phyloP scores from a whole-genome alignment of 129 eudicot species.

The Pulicaria dysenterica region DNA sequence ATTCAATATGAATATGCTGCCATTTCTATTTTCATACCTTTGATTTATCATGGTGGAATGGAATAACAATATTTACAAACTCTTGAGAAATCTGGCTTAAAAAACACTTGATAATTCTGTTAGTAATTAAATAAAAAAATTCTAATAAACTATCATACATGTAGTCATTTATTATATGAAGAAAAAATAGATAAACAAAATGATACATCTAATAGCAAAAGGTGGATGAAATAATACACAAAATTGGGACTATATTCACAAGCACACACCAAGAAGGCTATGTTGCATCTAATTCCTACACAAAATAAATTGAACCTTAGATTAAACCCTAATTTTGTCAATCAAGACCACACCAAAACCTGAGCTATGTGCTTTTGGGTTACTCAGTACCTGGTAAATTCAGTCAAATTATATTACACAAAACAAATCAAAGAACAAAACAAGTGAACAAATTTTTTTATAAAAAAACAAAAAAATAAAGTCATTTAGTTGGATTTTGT shows the following conservation, averaged over 20 bases:
- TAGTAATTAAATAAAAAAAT: neutral
- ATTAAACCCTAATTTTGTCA: conserved; percentile 28
- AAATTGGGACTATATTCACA: conserved; percentile 30
- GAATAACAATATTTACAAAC: no score
- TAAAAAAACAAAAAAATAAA: neutral
- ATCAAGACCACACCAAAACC: conserved; percentile 34
- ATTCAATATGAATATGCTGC: no score
- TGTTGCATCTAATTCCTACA: conserved; percentile 12
- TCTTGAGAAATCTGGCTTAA: no score
- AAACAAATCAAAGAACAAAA: conserved; percentile 17
- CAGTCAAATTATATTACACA: conserved; percentile 28
- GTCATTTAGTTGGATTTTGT: conserved; percentile 14
- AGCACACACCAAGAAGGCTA: neutral
- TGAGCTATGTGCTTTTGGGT: conserved; percentile 31
- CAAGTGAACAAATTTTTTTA: conserved; percentile 6
- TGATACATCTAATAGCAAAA: conserved; percentile 21
- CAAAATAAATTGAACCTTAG: conserved; percentile 24
- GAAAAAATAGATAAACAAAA: no score
- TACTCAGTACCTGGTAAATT: conserved; percentile 30
- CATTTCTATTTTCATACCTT: no score
- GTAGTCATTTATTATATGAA: no score
- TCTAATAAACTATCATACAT: no score
- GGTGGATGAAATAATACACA: conserved; percentile 15
- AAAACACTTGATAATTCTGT: no score
- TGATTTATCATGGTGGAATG: no score